Conservation (phyloP, 2,329 filamentous ascomycete genomes). For the Neonectria magnoliae region DNA sequence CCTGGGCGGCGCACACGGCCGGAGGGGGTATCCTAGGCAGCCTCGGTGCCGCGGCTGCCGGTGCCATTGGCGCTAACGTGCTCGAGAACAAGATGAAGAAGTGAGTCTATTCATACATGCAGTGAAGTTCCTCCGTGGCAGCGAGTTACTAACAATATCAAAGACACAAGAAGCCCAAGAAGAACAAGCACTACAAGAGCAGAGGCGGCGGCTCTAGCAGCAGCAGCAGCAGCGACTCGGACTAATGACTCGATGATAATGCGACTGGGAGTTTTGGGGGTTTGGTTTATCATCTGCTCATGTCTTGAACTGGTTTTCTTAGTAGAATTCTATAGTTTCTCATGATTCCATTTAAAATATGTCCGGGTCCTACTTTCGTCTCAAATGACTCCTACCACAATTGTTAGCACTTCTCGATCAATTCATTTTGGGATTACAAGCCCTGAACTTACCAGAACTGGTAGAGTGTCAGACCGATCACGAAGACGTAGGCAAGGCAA, state of each 20-base stretch:
- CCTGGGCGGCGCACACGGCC: conserved; percentile 62
- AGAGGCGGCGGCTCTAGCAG: conserved; percentile 32
- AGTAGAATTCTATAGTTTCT: neutral
- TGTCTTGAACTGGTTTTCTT: neutral
- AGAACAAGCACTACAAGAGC: conserved; percentile 41
- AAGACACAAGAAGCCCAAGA: conserved; percentile 49
- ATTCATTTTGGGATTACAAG: neutral
- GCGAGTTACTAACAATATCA: conserved; percentile 16
- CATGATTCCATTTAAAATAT: neutral
- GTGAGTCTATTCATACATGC: conserved; percentile 15
- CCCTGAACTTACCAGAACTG: neutral
- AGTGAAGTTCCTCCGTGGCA: too few relatives aligned
- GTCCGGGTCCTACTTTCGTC: neutral
- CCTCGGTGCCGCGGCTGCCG: conserved; percentile 60
- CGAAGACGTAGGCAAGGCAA: neutral
- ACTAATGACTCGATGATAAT: conserved; percentile 30
- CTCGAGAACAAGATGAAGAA: conserved; percentile 56
- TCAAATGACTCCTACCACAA: neutral
- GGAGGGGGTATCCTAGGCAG: conserved; percentile 63
- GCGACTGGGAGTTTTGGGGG: conserved; percentile 5
- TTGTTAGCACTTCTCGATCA: neutral
- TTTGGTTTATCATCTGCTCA: neutral
- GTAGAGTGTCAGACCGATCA: neutral
- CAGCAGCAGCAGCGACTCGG: conserved; percentile 43
- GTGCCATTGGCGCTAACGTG: conserved; percentile 65